phyloP scores from a whole-genome alignment of 148 eudicot species.

The Rhododendron simsii region DNA sequence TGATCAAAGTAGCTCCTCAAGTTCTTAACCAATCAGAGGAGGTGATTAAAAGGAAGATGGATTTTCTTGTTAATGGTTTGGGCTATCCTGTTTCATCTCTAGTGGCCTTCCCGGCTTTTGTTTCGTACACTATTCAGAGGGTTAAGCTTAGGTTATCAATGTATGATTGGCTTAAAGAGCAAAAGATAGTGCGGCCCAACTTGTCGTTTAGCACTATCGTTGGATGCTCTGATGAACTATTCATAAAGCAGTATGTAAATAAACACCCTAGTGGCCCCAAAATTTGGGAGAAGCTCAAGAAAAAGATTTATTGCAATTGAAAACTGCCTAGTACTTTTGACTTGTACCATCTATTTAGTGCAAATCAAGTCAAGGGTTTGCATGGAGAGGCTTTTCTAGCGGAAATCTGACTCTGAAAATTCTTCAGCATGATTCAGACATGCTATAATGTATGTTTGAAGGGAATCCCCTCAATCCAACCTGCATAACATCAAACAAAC shows the following conservation, averaged over 20 bases:
- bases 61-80: conserved; percentile 49
- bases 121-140: conserved; percentile 44
- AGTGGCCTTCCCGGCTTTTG: conserved; percentile 41
- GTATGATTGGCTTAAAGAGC: conserved; percentile 62
- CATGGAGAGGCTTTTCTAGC: background rate
- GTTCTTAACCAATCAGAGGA: conserved; percentile 55
- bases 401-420: background rate
- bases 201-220: conserved; percentile 53
- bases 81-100: conserved; percentile 58
- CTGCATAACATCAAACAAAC: background rate
- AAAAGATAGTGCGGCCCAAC: conserved; percentile 24
- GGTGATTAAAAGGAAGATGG: conserved; percentile 45
- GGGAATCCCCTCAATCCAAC: background rate
- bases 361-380: background rate
- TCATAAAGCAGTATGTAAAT: conserved; percentile 41
- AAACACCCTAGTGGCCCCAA: conserved; percentile 54
- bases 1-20: conserved; percentile 58
- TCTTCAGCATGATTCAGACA: background rate
- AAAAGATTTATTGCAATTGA: conserved; percentile 23
- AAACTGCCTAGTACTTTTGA: background rate
- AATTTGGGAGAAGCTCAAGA: conserved; percentile 52
- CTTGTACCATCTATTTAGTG: background rate
- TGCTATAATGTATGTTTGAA: background rate
- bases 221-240: conserved; percentile 39
- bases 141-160: conserved; percentile 58